Evolutionary conservation across 306 rosid genomes (phyloP).

Genomic region (Canavalia ensiformis): DNA sequence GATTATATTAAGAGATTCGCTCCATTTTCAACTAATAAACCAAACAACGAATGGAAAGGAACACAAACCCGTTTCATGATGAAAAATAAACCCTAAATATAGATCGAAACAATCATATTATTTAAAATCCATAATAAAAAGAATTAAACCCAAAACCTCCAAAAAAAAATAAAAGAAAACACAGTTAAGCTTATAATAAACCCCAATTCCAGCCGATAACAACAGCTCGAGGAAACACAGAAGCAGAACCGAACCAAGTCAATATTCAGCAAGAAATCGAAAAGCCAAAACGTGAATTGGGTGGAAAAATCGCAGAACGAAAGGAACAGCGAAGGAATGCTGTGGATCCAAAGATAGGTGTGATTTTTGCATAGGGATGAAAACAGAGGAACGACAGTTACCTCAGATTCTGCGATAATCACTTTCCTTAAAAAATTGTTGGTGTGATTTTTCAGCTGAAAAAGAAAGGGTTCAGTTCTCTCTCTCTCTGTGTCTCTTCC

Average conservation of each 20-base stretch:
- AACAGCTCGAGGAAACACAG: constrained; percentile 20
- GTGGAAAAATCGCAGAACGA: constrained; percentile 25
- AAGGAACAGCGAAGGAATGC: constrained; percentile 44
- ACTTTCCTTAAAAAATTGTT: constrained; percentile 28
- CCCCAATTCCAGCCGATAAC: constrained; percentile 17
- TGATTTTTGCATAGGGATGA: background rate
- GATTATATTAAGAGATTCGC: constrained; percentile 28
- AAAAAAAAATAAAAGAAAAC: background rate
- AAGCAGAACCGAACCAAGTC: constrained; percentile 38
- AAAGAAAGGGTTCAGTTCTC: constrained; percentile 14
- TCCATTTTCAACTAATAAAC: constrained; percentile 26
- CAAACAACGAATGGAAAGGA: background rate
- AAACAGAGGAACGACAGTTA: constrained; percentile 47
- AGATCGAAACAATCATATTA: constrained; percentile 34
- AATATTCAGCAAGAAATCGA: constrained; percentile 45
- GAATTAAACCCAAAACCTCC: background rate
- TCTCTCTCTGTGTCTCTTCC: constrained; percentile 18
- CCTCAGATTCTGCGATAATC: constrained; percentile 57
- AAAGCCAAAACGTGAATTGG: constrained; percentile 31
- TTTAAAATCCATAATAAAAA: background rate
- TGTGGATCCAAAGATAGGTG: constrained; percentile 49
- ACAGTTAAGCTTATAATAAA: constrained; percentile 28
- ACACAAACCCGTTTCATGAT: background rate
- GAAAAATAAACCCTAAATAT: constrained; percentile 44
- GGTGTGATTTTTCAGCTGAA: constrained; percentile 13